Percentiles rank a stretch among this genome's conserved stretches.
Conservation (phyloP, 306 rosid species). For the Vigna reflexopilosa region DNA sequence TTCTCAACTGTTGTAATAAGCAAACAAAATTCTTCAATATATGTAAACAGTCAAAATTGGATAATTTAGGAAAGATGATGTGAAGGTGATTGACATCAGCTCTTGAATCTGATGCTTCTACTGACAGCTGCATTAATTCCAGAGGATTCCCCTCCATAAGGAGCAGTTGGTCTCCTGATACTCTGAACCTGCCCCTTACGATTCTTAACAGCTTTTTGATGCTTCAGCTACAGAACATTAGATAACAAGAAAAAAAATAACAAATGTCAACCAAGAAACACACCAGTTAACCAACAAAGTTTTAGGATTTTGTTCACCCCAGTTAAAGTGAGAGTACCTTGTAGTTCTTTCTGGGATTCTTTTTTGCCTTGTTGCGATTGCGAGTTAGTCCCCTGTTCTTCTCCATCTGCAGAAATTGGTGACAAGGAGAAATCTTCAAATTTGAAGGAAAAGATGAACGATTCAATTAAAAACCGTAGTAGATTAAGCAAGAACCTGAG, state of each 20-base stretch:
- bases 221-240: slow-evolving; percentile 67
- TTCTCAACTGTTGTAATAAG: not conserved
- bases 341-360: slow-evolving; percentile 96
- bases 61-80: not conserved
- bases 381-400: slow-evolving; percentile 91
- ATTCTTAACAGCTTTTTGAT: slow-evolving; percentile 64
- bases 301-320: not conserved
- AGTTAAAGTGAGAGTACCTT: slow-evolving; percentile 58
- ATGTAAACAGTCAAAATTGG: slow-evolving; percentile 29
- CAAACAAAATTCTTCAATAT: not conserved
- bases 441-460: not conserved
- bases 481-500: slow-evolving; percentile 58
- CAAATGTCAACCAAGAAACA: not conserved
- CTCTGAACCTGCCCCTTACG: slow-evolving; percentile 76
- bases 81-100: slow-evolving; percentile 37
- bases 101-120: slow-evolving; percentile 71
- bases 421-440: slow-evolving; percentile 16
- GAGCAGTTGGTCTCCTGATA: slow-evolving; percentile 58
- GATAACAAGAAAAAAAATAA: not conserved
- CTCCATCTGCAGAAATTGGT: slow-evolving; percentile 58
- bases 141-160: slow-evolving; percentile 79
- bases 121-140: slow-evolving; percentile 81
- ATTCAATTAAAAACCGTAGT: not conserved
- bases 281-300: not conserved
- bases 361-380: slow-evolving; percentile 64